These are phyloP conservation scores for Agapanthus africanus DNA, from an alignment of 106 monocot genomes.

Conservation along the genomic window DNA sequence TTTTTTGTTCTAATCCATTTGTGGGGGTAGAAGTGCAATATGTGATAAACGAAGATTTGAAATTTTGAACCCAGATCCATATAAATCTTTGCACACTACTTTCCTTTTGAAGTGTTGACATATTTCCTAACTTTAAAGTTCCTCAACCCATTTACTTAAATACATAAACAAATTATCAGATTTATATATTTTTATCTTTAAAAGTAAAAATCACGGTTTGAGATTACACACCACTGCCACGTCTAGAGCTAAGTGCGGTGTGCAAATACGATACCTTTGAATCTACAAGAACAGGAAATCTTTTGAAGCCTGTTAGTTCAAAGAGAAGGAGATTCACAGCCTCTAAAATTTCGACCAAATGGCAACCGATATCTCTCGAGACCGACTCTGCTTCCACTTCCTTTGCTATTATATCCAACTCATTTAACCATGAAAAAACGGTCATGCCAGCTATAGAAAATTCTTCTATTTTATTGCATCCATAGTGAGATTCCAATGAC, in stretches of 20 bases:
- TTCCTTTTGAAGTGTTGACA: no score
- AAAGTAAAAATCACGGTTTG: no score
- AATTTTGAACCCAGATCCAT: no score
- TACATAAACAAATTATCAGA: no score
- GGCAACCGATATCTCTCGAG: conserved; percentile 49
- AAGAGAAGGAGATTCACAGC: conserved; percentile 61
- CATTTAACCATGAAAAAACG: conserved; percentile 52
- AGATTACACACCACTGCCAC: conserved; percentile 68
- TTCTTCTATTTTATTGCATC: conserved; percentile 21
- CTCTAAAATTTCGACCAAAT: conserved; percentile 47
- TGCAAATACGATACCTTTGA: conserved; percentile 57
- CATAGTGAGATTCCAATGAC: conserved; percentile 9
- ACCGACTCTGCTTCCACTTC: conserved; percentile 60
- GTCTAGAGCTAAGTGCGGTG: conserved; percentile 34
- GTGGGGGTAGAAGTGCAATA: no score
- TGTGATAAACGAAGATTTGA: no score
- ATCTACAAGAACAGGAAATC: conserved; percentile 49
- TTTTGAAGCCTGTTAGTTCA: conserved; percentile 45
- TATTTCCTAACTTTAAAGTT: no score
- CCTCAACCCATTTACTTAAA: no score
- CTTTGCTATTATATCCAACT: conserved; percentile 47
- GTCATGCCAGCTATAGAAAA: conserved; percentile 47
- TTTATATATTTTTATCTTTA: no score
- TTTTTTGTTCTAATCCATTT: no score
- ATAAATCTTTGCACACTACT: no score